phyloP scores from a whole-genome alignment of 148 eudicot genomes.

The Silene latifolia region DNA sequence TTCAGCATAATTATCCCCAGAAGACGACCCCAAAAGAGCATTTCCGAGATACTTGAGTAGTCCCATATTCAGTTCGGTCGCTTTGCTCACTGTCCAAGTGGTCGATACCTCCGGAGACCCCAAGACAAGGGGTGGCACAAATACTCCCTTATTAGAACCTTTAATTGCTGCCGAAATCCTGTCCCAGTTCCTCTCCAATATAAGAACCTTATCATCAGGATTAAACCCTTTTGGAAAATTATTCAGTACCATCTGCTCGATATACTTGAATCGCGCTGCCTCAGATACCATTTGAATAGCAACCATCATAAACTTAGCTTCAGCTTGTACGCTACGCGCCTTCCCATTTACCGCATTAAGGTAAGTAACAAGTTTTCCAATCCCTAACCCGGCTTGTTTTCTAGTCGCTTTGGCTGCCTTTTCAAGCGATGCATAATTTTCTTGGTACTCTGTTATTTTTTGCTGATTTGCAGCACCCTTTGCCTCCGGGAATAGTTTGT shows the following conservation, averaged over 20 bases:
- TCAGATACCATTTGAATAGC: constrained; percentile 9
- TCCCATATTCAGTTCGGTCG: not conserved
- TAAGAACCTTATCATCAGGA: not conserved
- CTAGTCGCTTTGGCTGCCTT: not conserved
- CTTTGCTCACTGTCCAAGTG: not conserved
- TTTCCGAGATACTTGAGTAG: not conserved
- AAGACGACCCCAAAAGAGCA: too few relatives aligned
- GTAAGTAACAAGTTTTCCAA: not conserved
- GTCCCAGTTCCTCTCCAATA: not conserved
- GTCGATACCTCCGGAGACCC: not conserved
- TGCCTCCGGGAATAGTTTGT: constrained; percentile 10
- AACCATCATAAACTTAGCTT: not conserved
- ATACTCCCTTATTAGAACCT: not conserved
- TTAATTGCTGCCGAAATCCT: not conserved
- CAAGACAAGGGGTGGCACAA: not conserved
- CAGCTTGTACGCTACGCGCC: not conserved
- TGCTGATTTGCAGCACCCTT: not conserved
- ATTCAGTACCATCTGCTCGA: not conserved
- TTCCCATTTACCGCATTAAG: not conserved
- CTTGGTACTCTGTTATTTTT: not conserved
- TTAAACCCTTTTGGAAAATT: not conserved
- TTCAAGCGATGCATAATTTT: not conserved
- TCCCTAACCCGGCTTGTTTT: not conserved
- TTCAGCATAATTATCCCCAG: too few relatives aligned
- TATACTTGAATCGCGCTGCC: not conserved